Conservation (phyloP, 106 monocot species). For the Hemerocallis citrina region DNA sequence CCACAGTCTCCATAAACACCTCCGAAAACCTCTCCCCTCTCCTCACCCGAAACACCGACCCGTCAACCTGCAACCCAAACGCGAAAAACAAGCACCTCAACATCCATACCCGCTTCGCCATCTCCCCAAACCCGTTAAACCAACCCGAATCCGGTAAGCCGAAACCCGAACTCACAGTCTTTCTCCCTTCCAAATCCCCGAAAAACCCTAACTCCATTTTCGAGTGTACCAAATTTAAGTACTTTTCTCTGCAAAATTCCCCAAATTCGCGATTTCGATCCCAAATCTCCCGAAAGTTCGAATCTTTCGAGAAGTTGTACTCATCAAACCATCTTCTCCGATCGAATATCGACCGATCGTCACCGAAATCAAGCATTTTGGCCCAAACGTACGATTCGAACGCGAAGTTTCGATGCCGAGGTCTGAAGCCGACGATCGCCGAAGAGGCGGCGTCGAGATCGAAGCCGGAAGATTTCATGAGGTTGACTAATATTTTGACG, state of each 20-base stretch:
- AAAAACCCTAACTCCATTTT: conserved; percentile 57
- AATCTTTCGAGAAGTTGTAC: conserved; percentile 25
- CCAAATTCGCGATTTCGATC: conserved; percentile 2
- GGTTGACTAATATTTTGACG: conserved; percentile 19
- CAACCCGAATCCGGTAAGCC: conserved; percentile 31
- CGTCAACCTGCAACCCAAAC: conserved; percentile 22
- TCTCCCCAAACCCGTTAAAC: conserved; percentile 45
- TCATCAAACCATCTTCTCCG: conserved; percentile 52
- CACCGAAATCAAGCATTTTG: conserved; percentile 29
- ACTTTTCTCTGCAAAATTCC: conserved; percentile 47
- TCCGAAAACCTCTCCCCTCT: conserved; percentile 63
- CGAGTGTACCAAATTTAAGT: conserved; percentile 39
- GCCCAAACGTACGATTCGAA: conserved; percentile 62
- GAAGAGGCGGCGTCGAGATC: conserved; percentile 49
- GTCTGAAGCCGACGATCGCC: conserved; percentile 17
- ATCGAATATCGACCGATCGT: conserved; percentile 10
- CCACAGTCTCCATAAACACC: conserved; percentile 73
- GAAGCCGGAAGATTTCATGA: conserved; percentile 57
- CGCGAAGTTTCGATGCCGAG: conserved; percentile 29
- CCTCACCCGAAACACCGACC: conserved; percentile 38
- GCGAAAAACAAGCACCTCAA: conserved; percentile 72
- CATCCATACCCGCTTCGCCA: conserved; percentile 70
- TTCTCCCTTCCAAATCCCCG: conserved; percentile 16
- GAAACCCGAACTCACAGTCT: conserved; percentile 9
- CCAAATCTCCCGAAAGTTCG: neutral